Evolutionary conservation across 2,329 filamentous ascomycete genomes (phyloP).

Genomic region (Pyrenophora tritici-repentis): DNA sequence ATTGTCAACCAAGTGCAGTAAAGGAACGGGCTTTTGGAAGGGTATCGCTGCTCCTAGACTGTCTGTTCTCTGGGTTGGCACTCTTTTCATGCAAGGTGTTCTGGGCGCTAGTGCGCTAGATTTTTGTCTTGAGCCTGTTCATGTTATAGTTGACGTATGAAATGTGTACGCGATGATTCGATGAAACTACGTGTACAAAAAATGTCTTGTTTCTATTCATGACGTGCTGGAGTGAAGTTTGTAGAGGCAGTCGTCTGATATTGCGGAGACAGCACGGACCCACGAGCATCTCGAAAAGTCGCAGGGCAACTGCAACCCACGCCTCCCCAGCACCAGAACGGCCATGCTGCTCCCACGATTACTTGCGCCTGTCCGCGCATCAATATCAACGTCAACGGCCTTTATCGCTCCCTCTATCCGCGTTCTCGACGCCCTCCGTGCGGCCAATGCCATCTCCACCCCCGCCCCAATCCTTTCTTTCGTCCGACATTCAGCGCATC

Average conservation of each 20-base stretch:
- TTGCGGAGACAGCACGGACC: slow-evolving; percentile 14
- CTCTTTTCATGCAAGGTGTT: slow-evolving; percentile 25
- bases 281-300: slow-evolving; percentile 34
- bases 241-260: background rate
- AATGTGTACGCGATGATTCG: slow-evolving; percentile 2
- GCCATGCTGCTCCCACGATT: slow-evolving; percentile 49
- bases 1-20: slow-evolving; percentile 79
- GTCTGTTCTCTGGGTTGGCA: slow-evolving; percentile 23
- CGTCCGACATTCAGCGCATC: slow-evolving; percentile 66
- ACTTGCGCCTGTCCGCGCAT: slow-evolving; percentile 45
- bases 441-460: slow-evolving; percentile 38
- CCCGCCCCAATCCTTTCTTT: slow-evolving; percentile 50
- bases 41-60: slow-evolving; percentile 12
- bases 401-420: slow-evolving; percentile 33
- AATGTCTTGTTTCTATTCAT: background rate
- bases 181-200: background rate
- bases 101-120: slow-evolving; percentile 19
- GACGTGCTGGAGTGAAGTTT: background rate
- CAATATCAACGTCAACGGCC: slow-evolving; percentile 25
- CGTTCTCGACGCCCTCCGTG: slow-evolving; percentile 39
- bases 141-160: slow-evolving; percentile 15
- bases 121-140: slow-evolving; percentile 20
- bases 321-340: slow-evolving; percentile 25
- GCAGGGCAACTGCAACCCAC: slow-evolving; percentile 19
- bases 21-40: slow-evolving; percentile 1